These are phyloP conservation scores for Acanthamoeba healyi DNA, from an alignment of 208 protist genomes.

Conservation along the genomic window DNA sequence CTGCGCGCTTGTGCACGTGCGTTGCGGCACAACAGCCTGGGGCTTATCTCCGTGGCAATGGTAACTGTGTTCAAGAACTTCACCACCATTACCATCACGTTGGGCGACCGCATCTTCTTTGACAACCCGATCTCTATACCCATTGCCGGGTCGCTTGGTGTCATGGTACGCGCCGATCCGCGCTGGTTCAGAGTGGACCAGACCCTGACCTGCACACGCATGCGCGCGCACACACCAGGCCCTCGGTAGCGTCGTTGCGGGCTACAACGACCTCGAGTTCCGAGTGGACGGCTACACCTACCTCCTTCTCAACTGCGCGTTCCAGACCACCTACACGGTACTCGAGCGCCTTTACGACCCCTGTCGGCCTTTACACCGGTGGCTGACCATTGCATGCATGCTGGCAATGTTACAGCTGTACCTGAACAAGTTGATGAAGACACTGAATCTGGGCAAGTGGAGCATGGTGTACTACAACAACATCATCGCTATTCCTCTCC, in stretches of 20 bases:
- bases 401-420: constrained; percentile 60
- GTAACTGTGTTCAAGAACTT: constrained; percentile 69
- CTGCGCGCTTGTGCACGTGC: neutral
- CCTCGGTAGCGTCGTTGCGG: constrained; percentile 14
- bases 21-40: constrained; percentile 31
- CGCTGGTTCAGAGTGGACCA: no score
- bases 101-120: constrained; percentile 67
- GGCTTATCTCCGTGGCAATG: constrained; percentile 27
- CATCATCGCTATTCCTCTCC: constrained; percentile 10
- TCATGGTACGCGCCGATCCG: constrained; percentile 56
- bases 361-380: no score
- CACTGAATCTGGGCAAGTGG: neutral
- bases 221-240: no score
- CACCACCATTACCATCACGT: constrained; percentile 51
- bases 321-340: constrained; percentile 41
- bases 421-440: constrained; percentile 5
- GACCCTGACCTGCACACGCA: no score
- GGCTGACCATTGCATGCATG: no score
- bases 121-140: constrained; percentile 18
- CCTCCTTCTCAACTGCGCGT: constrained; percentile 28
- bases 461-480: constrained; percentile 60
- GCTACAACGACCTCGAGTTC: constrained; percentile 72
- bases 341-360: no score
- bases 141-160: neutral
- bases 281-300: constrained; percentile 10